Evolutionary conservation across 2,329 filamentous ascomycete species (phyloP).

Genomic region (Penicillium frequentans): DNA sequence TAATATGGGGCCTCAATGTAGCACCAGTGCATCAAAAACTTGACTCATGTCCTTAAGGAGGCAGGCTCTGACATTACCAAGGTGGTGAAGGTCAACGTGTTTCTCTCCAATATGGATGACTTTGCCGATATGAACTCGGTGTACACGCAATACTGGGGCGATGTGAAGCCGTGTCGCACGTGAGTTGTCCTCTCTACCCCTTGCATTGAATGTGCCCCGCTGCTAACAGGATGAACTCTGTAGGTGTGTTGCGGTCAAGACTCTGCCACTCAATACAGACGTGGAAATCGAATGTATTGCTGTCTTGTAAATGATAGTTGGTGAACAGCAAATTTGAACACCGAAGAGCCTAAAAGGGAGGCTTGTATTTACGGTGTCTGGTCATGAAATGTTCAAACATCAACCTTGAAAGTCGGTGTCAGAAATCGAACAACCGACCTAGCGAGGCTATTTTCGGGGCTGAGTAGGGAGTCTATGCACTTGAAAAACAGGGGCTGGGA

Average conservation of each 20-base stretch:
- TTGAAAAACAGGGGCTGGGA: too few species aligned
- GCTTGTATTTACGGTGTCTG: too few species aligned
- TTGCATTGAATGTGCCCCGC: background rate
- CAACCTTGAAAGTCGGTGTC: too few species aligned
- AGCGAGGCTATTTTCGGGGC: too few species aligned
- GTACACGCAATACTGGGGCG: conserved; percentile 62
- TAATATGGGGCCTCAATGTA: background rate
- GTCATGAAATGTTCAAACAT: too few species aligned
- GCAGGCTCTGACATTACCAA: conserved; percentile 61
- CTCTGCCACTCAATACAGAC: conserved; percentile 79
- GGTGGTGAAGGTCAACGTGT: conserved; percentile 68
- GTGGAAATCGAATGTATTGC: conserved; percentile 92
- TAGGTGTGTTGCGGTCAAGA: conserved; percentile 82
- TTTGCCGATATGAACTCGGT: conserved; percentile 70
- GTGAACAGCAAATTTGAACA: too few species aligned
- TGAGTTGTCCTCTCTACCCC: conserved; percentile 15
- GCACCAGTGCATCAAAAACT: conserved; percentile 59
- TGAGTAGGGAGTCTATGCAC: background rate
- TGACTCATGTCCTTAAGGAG: conserved; percentile 56
- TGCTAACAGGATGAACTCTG: background rate
- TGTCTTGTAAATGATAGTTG: background rate
- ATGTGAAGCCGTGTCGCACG: conserved; percentile 58
- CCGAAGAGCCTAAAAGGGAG: too few species aligned
- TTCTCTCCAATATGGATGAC: conserved; percentile 64
- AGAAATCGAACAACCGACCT: too few species aligned